These are phyloP conservation scores for Pestalotiopsis sp. DNA, from an alignment of 2,329 filamentous ascomycete species.

Conservation along the genomic window DNA sequence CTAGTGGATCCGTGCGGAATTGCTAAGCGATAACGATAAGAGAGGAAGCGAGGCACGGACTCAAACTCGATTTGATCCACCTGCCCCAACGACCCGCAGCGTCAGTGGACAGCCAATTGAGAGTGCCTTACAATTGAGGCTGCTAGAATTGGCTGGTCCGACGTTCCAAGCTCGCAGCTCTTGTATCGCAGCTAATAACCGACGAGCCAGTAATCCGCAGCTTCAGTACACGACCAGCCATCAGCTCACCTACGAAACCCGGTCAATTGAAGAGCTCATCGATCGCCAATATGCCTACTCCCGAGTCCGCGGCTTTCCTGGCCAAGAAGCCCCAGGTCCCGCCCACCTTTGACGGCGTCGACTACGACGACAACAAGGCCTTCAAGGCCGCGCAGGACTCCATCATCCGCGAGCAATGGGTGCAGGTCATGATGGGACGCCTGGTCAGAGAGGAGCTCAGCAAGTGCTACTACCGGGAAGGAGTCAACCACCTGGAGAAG, in stretches of 20 bases:
- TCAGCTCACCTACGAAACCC: not conserved
- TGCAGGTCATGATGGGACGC: constrained; percentile 85
- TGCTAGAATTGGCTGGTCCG: not conserved
- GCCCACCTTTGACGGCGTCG: constrained; percentile 83
- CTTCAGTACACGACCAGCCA: not conserved
- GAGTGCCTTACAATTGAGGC: constrained; percentile 9
- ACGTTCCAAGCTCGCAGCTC: constrained; percentile 4
- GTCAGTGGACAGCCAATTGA: not conserved
- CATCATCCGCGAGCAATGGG: constrained; percentile 85
- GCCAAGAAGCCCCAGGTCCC: constrained; percentile 82
- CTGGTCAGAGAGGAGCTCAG: constrained; percentile 80
- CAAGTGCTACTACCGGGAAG: constrained; percentile 84
- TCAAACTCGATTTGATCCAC: not conserved
- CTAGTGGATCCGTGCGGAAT: not conserved
- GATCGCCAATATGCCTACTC: constrained; percentile 68
- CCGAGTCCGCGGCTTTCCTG: constrained; percentile 80
- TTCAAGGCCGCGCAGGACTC: constrained; percentile 84
- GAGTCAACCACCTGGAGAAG: constrained; percentile 87
- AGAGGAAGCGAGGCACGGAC: not conserved
- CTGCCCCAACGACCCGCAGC: not conserved
- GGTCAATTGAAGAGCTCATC: constrained; percentile 10
- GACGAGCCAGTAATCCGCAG: not conserved
- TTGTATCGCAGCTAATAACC: not conserved
- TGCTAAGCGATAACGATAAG: constrained; percentile 8
- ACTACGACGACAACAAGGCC: constrained; percentile 80